Evolutionary conservation across 306 rosid species (phyloP), one percentile per base, ranked within the genome.

Genomic region (Morella rubra): DNA sequence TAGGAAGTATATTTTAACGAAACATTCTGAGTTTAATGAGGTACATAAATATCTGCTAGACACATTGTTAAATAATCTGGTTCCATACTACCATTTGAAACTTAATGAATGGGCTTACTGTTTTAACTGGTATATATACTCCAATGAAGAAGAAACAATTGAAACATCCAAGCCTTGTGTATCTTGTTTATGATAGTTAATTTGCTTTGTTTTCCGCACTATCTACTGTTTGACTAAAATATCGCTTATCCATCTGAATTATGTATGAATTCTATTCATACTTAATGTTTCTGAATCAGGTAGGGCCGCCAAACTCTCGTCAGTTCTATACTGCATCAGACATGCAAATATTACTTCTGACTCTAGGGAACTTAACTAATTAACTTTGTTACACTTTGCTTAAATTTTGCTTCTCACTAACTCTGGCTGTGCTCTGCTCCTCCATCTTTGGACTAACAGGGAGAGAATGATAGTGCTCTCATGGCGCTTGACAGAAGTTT

Each of bases 361-460:
- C 71, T 42, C 22, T 2, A 5, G 70, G 70, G 3, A 65, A 42
- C 37, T 65, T 47, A 65, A 65, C 49, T 42, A 65, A 18, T 40
- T 18, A 65, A 42, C 8, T 41, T 41, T 62, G 46, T 42, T 44
- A 42, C 50, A 15, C 14, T 42, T 65, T 65, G 47, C 49, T 66
- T 66, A 8, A 9, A 66, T 44, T 66, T 24, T 73, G 41, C 52
- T 73, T 66, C 68, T 62, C 69, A 61, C 73, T 73, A 62, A 62
- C 62, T 82, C 44, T 49, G n/a, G 56, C 74, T 60, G 75, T 66
- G 32, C 54, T 75, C 73, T 67, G 83, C 68, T 56, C 72, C n/a
- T 73, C 24, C 73, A 58, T 24, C 68, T 76, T 85, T 69, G 75
- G n/a, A 74, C 56, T 77, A 44, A 64, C 92, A 90, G 93, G 92